A percentile compares a stretch with the other conserved stretches of the same genome.
Evolutionary conservation across 2,329 filamentous ascomycete species (phyloP).

Genomic region (Hypoxylon sp.): DNA sequence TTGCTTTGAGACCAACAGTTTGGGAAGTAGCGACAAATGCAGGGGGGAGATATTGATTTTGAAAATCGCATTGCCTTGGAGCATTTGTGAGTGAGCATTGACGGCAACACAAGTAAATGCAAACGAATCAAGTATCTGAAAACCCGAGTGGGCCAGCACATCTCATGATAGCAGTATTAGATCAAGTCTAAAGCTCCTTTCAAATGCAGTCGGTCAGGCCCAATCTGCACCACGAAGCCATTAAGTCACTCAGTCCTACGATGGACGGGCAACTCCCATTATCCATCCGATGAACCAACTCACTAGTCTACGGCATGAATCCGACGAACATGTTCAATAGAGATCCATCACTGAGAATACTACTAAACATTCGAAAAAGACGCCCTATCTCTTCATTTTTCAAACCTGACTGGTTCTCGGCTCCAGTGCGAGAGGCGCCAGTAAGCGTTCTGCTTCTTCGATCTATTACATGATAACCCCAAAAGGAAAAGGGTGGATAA

Average conservation of each 20-base stretch:
- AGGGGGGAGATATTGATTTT: background rate
- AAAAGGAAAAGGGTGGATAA: too few relatives aligned
- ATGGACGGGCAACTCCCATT: too few relatives aligned
- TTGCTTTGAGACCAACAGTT: conserved; percentile 1
- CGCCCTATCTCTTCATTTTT: conserved; percentile 8
- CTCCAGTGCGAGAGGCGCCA: conserved; percentile 11
- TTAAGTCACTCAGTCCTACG: background rate
- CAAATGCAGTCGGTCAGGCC: conserved; percentile 9
- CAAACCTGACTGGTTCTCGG: conserved; percentile 12
- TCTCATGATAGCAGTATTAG: too few relatives aligned
- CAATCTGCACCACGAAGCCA: conserved; percentile 4
- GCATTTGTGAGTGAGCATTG: conserved; percentile 6
- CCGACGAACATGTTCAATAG: background rate
- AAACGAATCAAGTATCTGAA: too few relatives aligned
- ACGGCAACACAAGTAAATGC: background rate
- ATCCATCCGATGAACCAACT: too few relatives aligned
- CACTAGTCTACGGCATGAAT: background rate
- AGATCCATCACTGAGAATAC: background rate
- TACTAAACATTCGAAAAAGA: background rate
- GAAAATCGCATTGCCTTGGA: background rate
- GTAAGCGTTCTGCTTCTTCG: conserved; percentile 23
- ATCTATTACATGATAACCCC: conserved; percentile 11
- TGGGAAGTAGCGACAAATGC: background rate
- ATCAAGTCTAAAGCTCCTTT: too few relatives aligned
- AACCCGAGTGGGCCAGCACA: background rate